phyloP scores from a whole-genome alignment of 169 alveolate genomes.

The Cyclospora cayetanensis region DNA sequence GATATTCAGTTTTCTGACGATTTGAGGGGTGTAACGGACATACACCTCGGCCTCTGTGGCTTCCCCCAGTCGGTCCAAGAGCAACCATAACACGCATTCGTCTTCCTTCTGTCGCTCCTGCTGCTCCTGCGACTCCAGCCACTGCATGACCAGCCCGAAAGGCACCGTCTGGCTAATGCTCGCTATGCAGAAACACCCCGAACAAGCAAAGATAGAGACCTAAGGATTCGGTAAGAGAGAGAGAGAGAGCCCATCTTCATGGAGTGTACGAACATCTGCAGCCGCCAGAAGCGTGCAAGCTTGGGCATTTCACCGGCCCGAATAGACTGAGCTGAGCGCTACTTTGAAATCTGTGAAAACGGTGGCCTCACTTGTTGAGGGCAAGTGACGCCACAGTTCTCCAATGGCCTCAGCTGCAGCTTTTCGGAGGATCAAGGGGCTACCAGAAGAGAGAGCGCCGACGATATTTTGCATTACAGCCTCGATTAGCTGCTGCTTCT shows the following conservation, averaged over 20 bases:
- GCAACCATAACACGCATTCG: conserved; percentile 36
- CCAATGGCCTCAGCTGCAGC: conserved; percentile 61
- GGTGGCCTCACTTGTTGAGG: conserved; percentile 25
- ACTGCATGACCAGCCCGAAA: neutral
- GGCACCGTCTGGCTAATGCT: conserved; percentile 24
- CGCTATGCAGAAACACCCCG: conserved; percentile 17
- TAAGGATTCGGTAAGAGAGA: no score
- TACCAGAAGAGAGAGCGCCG: conserved; percentile 7
- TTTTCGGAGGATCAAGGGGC: conserved; percentile 48
- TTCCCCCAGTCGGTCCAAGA: conserved; percentile 34
- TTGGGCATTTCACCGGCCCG: no score
- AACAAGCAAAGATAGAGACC: no score
- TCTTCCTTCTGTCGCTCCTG: conserved; percentile 3
- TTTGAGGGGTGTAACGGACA: conserved; percentile 1
- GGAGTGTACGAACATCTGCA: no score
- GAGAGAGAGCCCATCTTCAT: no score
- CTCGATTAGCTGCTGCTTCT: conserved; percentile 36
- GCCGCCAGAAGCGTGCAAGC: no score
- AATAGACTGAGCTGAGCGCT: no score
- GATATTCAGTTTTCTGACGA: conserved; percentile 24
- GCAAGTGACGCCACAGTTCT: conserved; percentile 46
- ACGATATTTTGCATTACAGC: conserved; percentile 1
- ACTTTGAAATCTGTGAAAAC: no score
- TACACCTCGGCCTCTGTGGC: conserved; percentile 49
- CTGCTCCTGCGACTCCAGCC: conserved; percentile 26